Base-by-base conservation (phyloP, 768 basidiomycete species). In the Pilatotrama ljubarskyi region DNA sequence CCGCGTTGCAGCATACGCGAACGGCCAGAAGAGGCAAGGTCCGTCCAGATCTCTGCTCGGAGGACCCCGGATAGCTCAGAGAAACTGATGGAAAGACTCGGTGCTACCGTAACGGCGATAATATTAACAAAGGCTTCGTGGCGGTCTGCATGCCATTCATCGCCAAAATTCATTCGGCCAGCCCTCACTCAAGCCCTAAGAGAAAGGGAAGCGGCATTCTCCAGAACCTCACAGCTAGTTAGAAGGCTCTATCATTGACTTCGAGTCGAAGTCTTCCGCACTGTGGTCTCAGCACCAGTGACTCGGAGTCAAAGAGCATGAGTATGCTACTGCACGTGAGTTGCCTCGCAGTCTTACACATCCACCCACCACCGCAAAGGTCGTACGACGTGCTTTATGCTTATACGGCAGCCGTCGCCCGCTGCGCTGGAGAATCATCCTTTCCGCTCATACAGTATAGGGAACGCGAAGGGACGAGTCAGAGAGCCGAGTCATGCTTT, bases 21-120 rank as follows among this genome's bases (percentile, higher is more conserved):
- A 13, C 25, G 55, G 55, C 55, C 20, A 56, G 55, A 56, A 46
- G 44, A 18, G 55, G 55, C 55, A 22, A 7, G 50, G 50, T 51
- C 50, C 35, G 32, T 20, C 50, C 25, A 56, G 55, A 48, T 42
- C 15, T 42, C 40, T 6, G 26, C 42, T 32, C 26, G 29, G 53
- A 54, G 32, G 53, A 44, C 53, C 53, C 53, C 53, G 53, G 53
- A 36, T 32, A 54, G 53, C 32, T 32, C 22, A 13, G 9, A 13
- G 38, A 14, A 40, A 40, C 38, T 40, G 38, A 40, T 40, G 38
- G 13, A 20, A 22, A 37, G 8, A n/a, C n/a, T n/a, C n/a, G n/a
- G n/a, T n/a, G n/a, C n/a, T n/a, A n/a, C n/a, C n/a, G n/a, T n/a
- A n/a, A n/a, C n/a, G n/a, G n/a, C n/a, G n/a, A n/a, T n/a, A n/a